Conservation (phyloP, 805 yeast species). For the Sungouiozyma intestinalis region DNA sequence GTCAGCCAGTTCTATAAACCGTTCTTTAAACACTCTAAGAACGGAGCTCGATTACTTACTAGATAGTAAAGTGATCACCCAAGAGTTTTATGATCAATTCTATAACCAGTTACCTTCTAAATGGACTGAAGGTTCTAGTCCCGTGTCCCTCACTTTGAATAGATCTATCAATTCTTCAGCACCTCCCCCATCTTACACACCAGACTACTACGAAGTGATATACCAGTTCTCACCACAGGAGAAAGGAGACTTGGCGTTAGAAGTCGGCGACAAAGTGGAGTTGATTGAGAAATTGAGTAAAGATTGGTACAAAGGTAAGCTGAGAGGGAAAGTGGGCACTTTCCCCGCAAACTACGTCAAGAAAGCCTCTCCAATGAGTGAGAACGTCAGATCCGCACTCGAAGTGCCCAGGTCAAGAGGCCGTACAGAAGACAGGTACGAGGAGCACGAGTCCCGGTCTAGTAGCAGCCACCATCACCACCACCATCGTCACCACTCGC, state of each 20-base stretch:
- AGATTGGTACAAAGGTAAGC: slow-evolving; percentile 85
- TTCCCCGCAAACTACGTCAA: slow-evolving; percentile 84
- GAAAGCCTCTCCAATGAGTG: slow-evolving; percentile 3
- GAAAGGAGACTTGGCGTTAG: slow-evolving; percentile 56
- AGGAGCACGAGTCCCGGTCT: background rate
- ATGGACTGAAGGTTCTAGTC: slow-evolving; percentile 29
- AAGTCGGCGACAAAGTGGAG: slow-evolving; percentile 55
- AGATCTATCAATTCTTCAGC: background rate
- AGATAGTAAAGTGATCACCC: slow-evolving; percentile 64
- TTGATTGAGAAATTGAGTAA: slow-evolving; percentile 62
- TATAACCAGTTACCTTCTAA: slow-evolving; percentile 44
- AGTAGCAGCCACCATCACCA: background rate
- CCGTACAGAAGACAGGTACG: background rate
- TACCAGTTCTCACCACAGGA: slow-evolving; percentile 69
- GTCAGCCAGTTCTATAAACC: slow-evolving; percentile 54
- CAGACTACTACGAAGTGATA: slow-evolving; percentile 48
- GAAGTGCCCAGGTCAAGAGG: background rate
- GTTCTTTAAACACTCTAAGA: slow-evolving; percentile 67
- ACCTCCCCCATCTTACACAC: background rate
- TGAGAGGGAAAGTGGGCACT: slow-evolving; percentile 54
- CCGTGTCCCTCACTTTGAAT: slow-evolving; percentile 1
- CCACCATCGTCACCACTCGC: slow-evolving; percentile 4
- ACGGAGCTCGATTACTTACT: slow-evolving; percentile 70
- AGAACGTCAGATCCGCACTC: background rate
- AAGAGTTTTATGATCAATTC: slow-evolving; percentile 43